Percentiles rank a stretch among this genome's conserved stretches.
phyloP scores from a whole-genome alignment of 176 grass and related monocot genomes.

The Hsuehochloa calcarea region DNA sequence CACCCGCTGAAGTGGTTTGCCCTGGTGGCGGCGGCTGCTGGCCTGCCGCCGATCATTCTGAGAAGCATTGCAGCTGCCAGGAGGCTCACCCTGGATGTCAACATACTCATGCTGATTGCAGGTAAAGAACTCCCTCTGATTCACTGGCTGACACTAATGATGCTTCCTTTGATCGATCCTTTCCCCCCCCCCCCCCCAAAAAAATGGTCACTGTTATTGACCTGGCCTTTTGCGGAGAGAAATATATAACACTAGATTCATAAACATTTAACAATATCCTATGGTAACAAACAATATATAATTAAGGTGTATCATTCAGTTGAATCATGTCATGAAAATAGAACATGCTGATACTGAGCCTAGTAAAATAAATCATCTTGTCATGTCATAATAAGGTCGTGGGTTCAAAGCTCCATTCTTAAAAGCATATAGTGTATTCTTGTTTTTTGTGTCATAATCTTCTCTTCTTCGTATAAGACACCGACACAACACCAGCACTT shows the following conservation, averaged over 20 bases:
- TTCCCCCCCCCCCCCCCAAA: neutral
- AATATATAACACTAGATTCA: neutral
- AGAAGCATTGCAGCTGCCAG: conserved; percentile 57
- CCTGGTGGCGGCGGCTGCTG: conserved; percentile 40
- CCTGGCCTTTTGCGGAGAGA: neutral
- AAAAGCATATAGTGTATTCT: neutral
- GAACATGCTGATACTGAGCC: neutral
- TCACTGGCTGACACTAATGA: neutral
- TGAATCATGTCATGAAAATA: neutral
- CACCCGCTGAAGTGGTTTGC: conserved; percentile 79
- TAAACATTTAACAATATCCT: neutral
- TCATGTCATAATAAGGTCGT: neutral
- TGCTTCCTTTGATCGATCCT: neutral
- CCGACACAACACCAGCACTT: neutral
- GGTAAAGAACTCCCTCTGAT: conserved; percentile 34
- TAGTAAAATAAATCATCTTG: neutral
- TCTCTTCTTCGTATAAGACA: neutral
- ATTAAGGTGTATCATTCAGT: neutral
- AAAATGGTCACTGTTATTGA: neutral
- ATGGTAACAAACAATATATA: neutral
- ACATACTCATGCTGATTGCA: conserved; percentile 97
- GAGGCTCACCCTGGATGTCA: conserved; percentile 77
- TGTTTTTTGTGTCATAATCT: neutral
- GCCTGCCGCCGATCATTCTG: conserved; percentile 46
- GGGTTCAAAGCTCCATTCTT: neutral